A percentile compares a stretch with the other conserved stretches of the same genome.
phyloP scores from a whole-genome alignment of 2,329 filamentous ascomycete species.

The Penicillium sp. region DNA sequence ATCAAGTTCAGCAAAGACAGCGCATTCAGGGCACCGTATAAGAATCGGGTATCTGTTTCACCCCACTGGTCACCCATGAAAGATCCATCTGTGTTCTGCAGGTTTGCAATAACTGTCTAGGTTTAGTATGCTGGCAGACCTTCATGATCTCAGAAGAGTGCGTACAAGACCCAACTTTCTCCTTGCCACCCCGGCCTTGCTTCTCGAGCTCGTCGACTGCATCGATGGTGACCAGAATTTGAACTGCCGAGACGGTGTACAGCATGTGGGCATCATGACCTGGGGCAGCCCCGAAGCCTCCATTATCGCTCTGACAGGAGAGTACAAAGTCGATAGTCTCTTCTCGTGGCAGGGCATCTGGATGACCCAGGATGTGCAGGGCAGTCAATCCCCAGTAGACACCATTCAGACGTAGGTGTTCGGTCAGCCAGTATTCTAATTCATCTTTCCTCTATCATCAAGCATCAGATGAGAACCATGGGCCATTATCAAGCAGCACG shows the following conservation, averaged over 20 bases:
- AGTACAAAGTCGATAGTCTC: slow-evolving; percentile 91
- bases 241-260: slow-evolving; percentile 91
- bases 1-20: slow-evolving; percentile 79
- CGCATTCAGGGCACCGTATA: slow-evolving; percentile 87
- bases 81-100: slow-evolving; percentile 84
- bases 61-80: slow-evolving; percentile 97
- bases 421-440: slow-evolving; percentile 96
- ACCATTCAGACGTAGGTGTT: slow-evolving; percentile 92
- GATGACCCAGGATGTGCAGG: slow-evolving; percentile 78
- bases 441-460: slow-evolving; percentile 76
- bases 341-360: slow-evolving; percentile 76
- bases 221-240: slow-evolving; percentile 85
- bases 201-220: slow-evolving; percentile 80
- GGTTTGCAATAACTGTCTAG: slow-evolving; percentile 67
- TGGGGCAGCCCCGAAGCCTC: slow-evolving; percentile 91
- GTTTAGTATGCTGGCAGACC: slow-evolving; percentile 19
- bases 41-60: slow-evolving; percentile 90
- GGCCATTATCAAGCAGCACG: slow-evolving; percentile 39
- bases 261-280: slow-evolving; percentile 95
- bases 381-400: slow-evolving; percentile 95
- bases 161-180: slow-evolving; percentile 77
- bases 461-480: slow-evolving; percentile 27
- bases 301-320: slow-evolving; percentile 84
- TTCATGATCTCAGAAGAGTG: slow-evolving; percentile 16
- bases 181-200: slow-evolving; percentile 65